Base-by-base conservation (phyloP, 176 grass and related monocot species). In the Alloteropsis semialata region DNA sequence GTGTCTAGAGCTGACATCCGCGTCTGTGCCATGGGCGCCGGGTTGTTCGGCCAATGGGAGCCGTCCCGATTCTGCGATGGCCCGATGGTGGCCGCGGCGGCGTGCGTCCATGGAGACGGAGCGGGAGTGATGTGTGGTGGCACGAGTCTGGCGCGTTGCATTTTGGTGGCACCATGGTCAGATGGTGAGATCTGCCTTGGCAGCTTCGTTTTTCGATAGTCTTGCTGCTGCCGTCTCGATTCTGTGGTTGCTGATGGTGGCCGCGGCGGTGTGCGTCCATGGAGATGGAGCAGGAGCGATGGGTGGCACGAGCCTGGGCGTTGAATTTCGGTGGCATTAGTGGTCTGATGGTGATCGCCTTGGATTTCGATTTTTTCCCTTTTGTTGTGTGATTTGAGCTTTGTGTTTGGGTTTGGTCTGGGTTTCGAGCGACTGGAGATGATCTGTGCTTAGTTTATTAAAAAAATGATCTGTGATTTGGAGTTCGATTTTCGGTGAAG, bases 91-190 rank as follows among this genome's bases (percentile, higher is more conserved):
- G 81, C 71, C 81, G 44, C 65, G 72, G 82, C 18, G 27, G 69
- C 28, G 69, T 6, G 30, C 80, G 21, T 75, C 77, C 82, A 85
- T 85, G 87, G 77, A 76, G 69, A 48, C 17, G 69, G 54, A 33
- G 76, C 70, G n/a, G 81, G 75, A 72, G 54, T 43, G 79, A 59
- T 78, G 72, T n/a, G n/a, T n/a, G 53, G 19, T 60, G 71, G 43
- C 75, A 84, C 75, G 62, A 89, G 84, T 48, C 75, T 70, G 75
- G 41, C n/a, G 29, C 9, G 70, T 63, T 16, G 77, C 80, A 67
- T 89, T 92, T 65, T 65, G 84, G 29, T 56, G 46, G 71, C 13
- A 29, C 69, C n/a, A n/a, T n/a, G n/a, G n/a, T 75, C 78, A 81
- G 83, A n/a, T n/a, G n/a, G n/a, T n/a, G n/a, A n/a, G n/a, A n/a